Evolutionary conservation across 805 yeast genomes (phyloP).

Genomic region (Barnettozyma sp.): DNA sequence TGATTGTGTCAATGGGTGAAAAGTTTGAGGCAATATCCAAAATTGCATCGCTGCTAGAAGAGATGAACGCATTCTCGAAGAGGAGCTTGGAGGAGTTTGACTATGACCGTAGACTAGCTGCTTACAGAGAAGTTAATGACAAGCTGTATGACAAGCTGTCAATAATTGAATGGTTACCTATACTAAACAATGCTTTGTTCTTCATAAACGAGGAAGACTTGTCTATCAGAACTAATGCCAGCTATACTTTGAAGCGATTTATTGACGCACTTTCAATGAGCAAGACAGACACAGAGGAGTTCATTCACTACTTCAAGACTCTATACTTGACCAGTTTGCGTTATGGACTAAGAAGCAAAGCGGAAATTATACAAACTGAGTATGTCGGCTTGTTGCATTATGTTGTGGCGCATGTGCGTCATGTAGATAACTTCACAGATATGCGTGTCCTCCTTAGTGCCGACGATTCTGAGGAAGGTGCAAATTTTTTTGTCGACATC

Average conservation of each 20-base stretch:
- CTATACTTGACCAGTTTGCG: slow-evolving; percentile 59
- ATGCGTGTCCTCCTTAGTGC: slow-evolving; percentile 51
- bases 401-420: slow-evolving; percentile 41
- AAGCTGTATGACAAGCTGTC: slow-evolving; percentile 36
- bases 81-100: slow-evolving; percentile 68
- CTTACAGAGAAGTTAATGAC: slow-evolving; percentile 63
- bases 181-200: slow-evolving; percentile 59
- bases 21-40: slow-evolving; percentile 37
- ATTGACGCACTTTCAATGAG: slow-evolving; percentile 39
- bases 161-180: slow-evolving; percentile 69
- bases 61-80: slow-evolving; percentile 61
- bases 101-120: slow-evolving; percentile 64
- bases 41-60: slow-evolving; percentile 49
- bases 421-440: slow-evolving; percentile 49
- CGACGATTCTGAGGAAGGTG: slow-evolving; percentile 59
- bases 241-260: slow-evolving; percentile 55
- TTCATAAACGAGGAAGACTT: slow-evolving; percentile 75
- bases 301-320: slow-evolving; percentile 39
- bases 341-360: slow-evolving; percentile 52
- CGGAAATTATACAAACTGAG: slow-evolving; percentile 64
- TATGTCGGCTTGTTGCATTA: slow-evolving; percentile 61
- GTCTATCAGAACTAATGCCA: slow-evolving; percentile 72
- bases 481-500: slow-evolving; percentile 70
- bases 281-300: slow-evolving; percentile 23
- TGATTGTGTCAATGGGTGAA: slow-evolving; percentile 53